Percentiles rank a stretch among this genome's conserved stretches.
These are phyloP conservation scores for Trichoderma arundinaceum DNA, from an alignment of 2,329 filamentous ascomycete species.

Conservation along the genomic window DNA sequence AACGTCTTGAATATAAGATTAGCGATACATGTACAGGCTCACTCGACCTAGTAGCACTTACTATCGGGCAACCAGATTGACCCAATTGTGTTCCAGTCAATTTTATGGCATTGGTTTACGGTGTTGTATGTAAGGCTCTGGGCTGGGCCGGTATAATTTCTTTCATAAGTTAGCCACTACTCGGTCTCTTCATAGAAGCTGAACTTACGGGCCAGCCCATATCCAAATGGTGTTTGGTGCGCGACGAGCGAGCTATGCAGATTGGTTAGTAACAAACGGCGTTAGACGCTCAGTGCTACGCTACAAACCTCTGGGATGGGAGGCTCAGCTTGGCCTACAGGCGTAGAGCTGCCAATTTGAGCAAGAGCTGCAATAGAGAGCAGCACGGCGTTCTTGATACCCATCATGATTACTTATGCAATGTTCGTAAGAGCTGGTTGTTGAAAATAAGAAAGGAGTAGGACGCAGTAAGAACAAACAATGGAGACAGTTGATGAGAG, in stretches of 20 bases:
- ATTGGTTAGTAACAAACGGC: background rate
- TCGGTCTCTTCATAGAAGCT: background rate
- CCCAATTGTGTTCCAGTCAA: slow-evolving; percentile 11
- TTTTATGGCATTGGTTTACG: slow-evolving; percentile 10
- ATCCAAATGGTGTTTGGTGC: slow-evolving; percentile 23
- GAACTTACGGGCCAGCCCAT: slow-evolving; percentile 21
- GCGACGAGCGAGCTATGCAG: slow-evolving; percentile 10
- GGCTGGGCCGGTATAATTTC: slow-evolving; percentile 23
- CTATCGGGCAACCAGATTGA: slow-evolving; percentile 21
- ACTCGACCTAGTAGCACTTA: background rate
- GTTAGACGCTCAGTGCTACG: background rate
- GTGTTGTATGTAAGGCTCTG: slow-evolving; percentile 14
- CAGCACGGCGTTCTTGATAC: slow-evolving; percentile 18
- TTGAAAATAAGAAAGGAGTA: background rate
- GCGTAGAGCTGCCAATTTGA: slow-evolving; percentile 19
- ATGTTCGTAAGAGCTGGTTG: background rate
- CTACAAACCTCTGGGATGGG: slow-evolving; percentile 18
- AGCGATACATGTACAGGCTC: background rate
- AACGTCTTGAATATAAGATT: background rate
- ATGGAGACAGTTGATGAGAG: background rate
- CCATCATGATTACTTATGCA: background rate
- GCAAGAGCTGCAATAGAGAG: slow-evolving; percentile 25
- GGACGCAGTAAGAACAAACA: background rate
- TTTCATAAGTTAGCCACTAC: background rate
- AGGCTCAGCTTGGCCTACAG: slow-evolving; percentile 10